Evolutionary conservation across 495 filamentous ascomycete species (phyloP), one percentile per base, ranked within the genome.

Genomic region (Xylaria castorea): DNA sequence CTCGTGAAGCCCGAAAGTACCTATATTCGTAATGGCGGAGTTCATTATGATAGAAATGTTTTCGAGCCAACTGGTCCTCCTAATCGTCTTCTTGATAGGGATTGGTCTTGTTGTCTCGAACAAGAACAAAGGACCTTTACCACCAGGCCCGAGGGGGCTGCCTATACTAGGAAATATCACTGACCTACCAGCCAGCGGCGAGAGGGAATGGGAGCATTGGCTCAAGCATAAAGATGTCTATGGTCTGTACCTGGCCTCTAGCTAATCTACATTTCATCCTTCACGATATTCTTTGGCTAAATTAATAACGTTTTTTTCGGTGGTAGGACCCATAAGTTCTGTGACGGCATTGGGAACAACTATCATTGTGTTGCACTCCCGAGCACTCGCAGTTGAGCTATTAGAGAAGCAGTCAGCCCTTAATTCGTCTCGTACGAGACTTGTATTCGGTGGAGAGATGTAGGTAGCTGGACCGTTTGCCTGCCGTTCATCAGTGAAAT

Each of bases 201-300:
- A 30, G 25, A 78, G 65, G 22, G 83, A 85, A 70, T 83, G 77
- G 73, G 40, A 77, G 34, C 83, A 85, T 71, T 87, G 85, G 84
- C 57, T 82, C 2, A 80, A 84, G 67, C 84, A 85, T 70, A 86
- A 85, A 62, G 83, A 85, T 53, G 60, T 76, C 6, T 86, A 87
- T 73, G 83, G 71, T 68, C n/a, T 62, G 62, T 63, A 30, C 57
- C 8, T 36, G 30, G 30, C 18, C n/a, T 22, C 34, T 27, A 27
- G 16, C 25, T 20, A 7, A 40, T 30, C n/a, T 16, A 34, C 20
- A 55, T 42, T n/a, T 27, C 25, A 22, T 55, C 51, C 32, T 11
- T 18, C 20, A 22, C 7, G 48, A 51, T 25, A 22, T 51, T 51
- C 11, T 11, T 51, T 51, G 48, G 20, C n/a, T 11, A 27, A 2